Percentiles rank a stretch among this genome's conserved stretches.
These are phyloP conservation scores for Nigrograna mackinnonii DNA, from an alignment of 2,329 filamentous ascomycete species.

Conservation along the genomic window DNA sequence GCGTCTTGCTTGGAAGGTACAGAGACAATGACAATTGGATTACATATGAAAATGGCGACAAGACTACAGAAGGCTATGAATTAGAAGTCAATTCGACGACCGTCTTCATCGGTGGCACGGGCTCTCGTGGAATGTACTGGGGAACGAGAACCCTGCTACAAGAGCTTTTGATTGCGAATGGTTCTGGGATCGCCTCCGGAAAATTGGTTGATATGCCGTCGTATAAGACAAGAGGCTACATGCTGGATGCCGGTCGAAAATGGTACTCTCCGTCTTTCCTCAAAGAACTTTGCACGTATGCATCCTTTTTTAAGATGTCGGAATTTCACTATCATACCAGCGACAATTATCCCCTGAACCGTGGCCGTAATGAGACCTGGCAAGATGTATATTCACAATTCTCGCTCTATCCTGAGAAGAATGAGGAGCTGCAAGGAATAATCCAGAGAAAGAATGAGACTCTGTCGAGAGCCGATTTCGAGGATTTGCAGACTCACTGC, in stretches of 20 bases:
- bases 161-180: conserved; percentile 42
- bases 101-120: conserved; percentile 46
- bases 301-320: conserved; percentile 53
- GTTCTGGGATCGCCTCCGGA: conserved; percentile 29
- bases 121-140: conserved; percentile 53
- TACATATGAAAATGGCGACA: conserved; percentile 51
- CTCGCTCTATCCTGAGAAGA: conserved; percentile 44
- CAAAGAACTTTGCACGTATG: conserved; percentile 50
- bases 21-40: conserved; percentile 29
- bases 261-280: conserved; percentile 48
- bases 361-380: conserved; percentile 52
- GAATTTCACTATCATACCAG: conserved; percentile 56
- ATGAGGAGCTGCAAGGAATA: conserved; percentile 34
- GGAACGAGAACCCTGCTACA: conserved; percentile 52
- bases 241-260: conserved; percentile 50
- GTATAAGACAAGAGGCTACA: conserved; percentile 49
- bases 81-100: conserved; percentile 41
- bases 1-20: conserved; percentile 49
- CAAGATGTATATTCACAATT: conserved; percentile 51
- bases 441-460: conserved; percentile 41
- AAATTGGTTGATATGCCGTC: conserved; percentile 45
- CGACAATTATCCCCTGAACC: conserved; percentile 54
- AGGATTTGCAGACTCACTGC: conserved; percentile 38
- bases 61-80: conserved; percentile 56
- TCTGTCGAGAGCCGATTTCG: conserved; percentile 35